Conservation (phyloP, 2,329 filamentous ascomycete genomes). For the Phyllosticta ampelicida region DNA sequence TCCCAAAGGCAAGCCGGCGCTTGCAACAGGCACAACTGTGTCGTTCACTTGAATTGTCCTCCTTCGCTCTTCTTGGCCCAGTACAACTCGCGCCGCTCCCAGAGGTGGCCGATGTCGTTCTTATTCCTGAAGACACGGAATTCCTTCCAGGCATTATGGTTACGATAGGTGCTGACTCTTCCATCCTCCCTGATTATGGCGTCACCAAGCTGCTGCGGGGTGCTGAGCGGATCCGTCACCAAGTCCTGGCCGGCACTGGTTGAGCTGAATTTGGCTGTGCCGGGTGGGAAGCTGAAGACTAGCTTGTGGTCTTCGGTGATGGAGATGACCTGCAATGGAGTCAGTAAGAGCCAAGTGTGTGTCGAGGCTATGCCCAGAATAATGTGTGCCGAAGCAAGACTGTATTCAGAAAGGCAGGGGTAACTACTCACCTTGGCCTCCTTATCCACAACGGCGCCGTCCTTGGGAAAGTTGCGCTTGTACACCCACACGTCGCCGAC, state of each 20-base stretch:
- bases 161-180: slow-evolving; percentile 2
- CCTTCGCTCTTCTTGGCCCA: slow-evolving; percentile 1
- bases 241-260: neutral
- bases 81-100: slow-evolving; percentile 12
- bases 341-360: neutral
- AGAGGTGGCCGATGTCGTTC: slow-evolving; percentile 12
- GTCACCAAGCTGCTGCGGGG: slow-evolving; percentile 7
- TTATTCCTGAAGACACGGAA: slow-evolving; percentile 11
- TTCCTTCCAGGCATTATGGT: slow-evolving; percentile 13
- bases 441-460: slow-evolving; percentile 10
- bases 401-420: neutral
- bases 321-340: neutral
- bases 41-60: neutral
- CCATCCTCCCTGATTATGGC: slow-evolving; percentile 10
- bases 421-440: slow-evolving; percentile 7
- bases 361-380: neutral
- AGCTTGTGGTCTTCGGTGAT: slow-evolving; percentile 5
- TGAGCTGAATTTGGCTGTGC: slow-evolving; percentile 2
- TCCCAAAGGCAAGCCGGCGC: too few species aligned
- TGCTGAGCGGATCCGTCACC: neutral
- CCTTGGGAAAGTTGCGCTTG: neutral
- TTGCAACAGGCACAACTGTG: neutral
- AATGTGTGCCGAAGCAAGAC: too few species aligned
- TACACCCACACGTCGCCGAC: slow-evolving; percentile 13
- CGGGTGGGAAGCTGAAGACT: neutral